Evolutionary conservation across 345 rosid species (phyloP), one percentile per base, ranked within the genome.

Genomic region (Lepidium sativum): DNA sequence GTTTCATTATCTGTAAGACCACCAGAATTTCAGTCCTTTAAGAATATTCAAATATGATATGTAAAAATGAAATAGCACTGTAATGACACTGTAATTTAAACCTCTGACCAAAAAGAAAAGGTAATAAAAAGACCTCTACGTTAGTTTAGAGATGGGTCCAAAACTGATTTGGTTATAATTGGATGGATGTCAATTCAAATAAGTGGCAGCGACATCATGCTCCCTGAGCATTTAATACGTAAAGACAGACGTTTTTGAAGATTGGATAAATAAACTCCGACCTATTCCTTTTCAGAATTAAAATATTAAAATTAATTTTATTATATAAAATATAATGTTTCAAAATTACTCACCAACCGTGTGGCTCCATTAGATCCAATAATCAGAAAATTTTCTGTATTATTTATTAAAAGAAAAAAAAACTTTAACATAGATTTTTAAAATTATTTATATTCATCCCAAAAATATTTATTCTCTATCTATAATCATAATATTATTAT

Each of bases 1-100:
- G 81, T 80, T 48, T 88, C 94, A 68, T 86, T 89, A 73, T 84
- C 97, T 91, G 83, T 75, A 75, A 59, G 43, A 72, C 17, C 27
- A 44, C 16, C 9, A 4, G 11, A 23, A 14, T 31, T 5, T 14
- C 8, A 6, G 1, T 61, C 3, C 50, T 4, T 25, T 40, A 9
- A 49, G 35, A 42, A 51, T 48, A 52, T 52, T 33, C 47, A 65
- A 60, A 41, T 42, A 59, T 44, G 51, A 35, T 58, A 48, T 35
- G 17, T 18, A 15, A 17, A 41, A 58, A 65, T 33, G 58, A 16
- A 38, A 49, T 17, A 17, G 47, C 17, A 55, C 33, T 21, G 23
- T 61, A 27, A 27, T 20, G 51, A 29, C 38, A 8, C 6, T 20
- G 3, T 32, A 20, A n/a, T 55, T 20, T 6, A 20, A 12, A 13